A percentile compares a stretch with the other conserved stretches of the same genome.
Conservation (phyloP, 164 flowering plant species). For the Houttuynia cordata region DNA sequence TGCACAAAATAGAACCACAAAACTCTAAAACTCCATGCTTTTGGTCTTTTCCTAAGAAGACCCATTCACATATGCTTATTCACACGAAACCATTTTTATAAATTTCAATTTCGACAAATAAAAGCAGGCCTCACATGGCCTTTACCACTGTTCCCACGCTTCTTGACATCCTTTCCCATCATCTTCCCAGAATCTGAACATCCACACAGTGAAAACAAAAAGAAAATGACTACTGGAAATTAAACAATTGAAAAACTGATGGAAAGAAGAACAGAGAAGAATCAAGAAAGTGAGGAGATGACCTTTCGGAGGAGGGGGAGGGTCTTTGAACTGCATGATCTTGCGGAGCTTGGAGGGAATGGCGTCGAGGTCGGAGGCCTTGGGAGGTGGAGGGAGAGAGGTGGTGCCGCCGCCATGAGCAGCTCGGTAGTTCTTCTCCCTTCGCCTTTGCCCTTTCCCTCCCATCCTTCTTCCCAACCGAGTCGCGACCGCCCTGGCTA, state of each 20-base stretch:
- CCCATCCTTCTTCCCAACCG: constrained; percentile 33
- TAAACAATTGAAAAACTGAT: too few species aligned
- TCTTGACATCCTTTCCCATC: too few species aligned
- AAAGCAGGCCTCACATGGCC: neutral
- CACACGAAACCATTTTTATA: too few species aligned
- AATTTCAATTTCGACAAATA: neutral
- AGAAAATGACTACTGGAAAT: neutral
- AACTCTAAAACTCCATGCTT: too few species aligned
- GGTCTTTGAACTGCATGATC: constrained; percentile 11
- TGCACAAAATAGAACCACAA: too few species aligned
- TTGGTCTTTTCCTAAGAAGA: too few species aligned
- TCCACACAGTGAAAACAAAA: neutral
- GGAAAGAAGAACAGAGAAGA: neutral
- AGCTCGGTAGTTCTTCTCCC: constrained; percentile 74
- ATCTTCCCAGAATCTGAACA: neutral
- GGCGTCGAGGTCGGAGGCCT: constrained; percentile 42
- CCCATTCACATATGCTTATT: too few species aligned
- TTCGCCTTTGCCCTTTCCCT: constrained; percentile 61
- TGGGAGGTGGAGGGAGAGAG: constrained; percentile 90
- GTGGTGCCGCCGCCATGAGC: constrained; percentile 61
- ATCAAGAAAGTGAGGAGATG: too few species aligned
- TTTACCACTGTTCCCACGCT: neutral
- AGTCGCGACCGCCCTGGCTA: too few species aligned
- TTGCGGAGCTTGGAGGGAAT: constrained; percentile 36
- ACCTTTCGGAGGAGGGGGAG: neutral